Percentiles rank a stretch among this genome's conserved stretches.
phyloP scores from a whole-genome alignment of 441 rosid genomes.

The Brassica balearica region DNA sequence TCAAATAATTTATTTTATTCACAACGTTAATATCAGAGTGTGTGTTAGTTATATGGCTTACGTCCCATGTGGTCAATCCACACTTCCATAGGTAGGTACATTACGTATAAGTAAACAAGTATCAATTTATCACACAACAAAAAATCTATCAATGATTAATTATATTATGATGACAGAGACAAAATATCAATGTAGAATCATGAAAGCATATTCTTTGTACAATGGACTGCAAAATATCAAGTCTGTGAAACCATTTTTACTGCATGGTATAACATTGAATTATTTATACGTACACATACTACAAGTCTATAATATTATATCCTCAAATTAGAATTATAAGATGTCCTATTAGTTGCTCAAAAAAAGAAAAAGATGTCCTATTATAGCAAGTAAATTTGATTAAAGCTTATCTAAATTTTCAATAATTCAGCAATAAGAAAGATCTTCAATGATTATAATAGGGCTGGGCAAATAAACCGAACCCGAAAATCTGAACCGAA shows the following conservation, averaged over 20 bases:
- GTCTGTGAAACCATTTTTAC: not conserved
- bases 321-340: not conserved
- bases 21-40: not conserved
- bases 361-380: not conserved
- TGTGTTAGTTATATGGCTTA: not conserved
- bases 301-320: not conserved
- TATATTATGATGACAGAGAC: not conserved
- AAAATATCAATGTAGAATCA: conserved; percentile 8
- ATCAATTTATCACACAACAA: not conserved
- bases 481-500: too few relatives aligned
- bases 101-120: not conserved
- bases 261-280: not conserved
- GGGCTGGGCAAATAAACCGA: too few relatives aligned
- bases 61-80: not conserved
- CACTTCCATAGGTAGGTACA: not conserved
- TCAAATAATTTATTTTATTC: not conserved
- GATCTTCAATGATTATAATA: too few relatives aligned
- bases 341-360: not conserved
- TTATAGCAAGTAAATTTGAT: not conserved
- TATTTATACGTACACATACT: not conserved
- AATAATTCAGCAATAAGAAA: too few relatives aligned
- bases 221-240: not conserved
- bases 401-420: not conserved
- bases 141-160: not conserved
- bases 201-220: not conserved